phyloP scores from a whole-genome alignment of 768 basidiomycete species.

The Lentinula sp. region DNA sequence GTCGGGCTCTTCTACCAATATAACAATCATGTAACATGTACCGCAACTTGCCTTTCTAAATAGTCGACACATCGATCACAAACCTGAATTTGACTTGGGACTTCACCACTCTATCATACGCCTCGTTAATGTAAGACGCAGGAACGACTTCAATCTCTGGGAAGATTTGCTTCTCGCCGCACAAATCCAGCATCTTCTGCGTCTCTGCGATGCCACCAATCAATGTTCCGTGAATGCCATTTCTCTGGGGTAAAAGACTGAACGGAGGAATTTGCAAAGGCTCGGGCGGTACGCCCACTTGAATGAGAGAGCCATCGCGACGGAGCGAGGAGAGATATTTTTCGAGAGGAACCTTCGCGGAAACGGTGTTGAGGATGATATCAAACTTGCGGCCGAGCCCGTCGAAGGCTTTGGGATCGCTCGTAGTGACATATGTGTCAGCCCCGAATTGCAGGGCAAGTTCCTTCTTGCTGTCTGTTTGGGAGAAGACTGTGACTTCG shows the following conservation, averaged over 20 bases:
- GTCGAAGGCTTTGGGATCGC: conserved; percentile 27
- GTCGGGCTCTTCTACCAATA: neutral
- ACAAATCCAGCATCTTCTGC: conserved; percentile 6
- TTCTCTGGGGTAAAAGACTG: neutral
- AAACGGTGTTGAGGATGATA: conserved; percentile 26
- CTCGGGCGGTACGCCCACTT: neutral
- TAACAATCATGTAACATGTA: neutral
- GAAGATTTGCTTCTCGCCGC: neutral
- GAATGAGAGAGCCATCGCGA: conserved; percentile 2
- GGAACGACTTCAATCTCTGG: conserved; percentile 1
- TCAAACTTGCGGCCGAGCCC: conserved; percentile 25
- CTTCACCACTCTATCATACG: conserved; percentile 3
- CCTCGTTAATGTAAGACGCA: conserved; percentile 1
- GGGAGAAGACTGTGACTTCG: conserved; percentile 44
- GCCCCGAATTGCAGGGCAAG: conserved; percentile 47
- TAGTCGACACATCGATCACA: conserved; percentile 1
- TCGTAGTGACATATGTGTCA: conserved; percentile 32
- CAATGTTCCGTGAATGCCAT: neutral
- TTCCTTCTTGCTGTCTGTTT: conserved; percentile 34
- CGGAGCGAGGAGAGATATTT: neutral
- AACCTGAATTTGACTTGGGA: conserved; percentile 3
- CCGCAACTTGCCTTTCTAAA: neutral
- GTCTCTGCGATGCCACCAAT: conserved; percentile 5
- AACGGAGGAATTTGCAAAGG: neutral
- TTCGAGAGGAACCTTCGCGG: conserved; percentile 11